phyloP scores from a whole-genome alignment of 2,329 filamentous ascomycete species.

The Claviceps sp. region DNA sequence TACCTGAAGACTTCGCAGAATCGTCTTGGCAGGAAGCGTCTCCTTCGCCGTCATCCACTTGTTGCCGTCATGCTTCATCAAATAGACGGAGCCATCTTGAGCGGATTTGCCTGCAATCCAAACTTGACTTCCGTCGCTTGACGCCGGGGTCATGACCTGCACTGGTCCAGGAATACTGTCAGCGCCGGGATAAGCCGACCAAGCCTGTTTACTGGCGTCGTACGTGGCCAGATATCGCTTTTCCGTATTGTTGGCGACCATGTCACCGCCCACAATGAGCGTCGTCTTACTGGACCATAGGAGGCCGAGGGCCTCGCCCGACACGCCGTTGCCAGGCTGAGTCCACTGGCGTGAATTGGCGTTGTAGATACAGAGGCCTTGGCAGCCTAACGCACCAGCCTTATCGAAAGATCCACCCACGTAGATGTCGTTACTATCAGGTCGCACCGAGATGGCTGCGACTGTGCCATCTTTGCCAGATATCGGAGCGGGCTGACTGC shows the following conservation, averaged over 20 bases:
- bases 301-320: slow-evolving; percentile 57
- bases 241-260: slow-evolving; percentile 52
- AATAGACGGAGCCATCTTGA: slow-evolving; percentile 54
- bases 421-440: slow-evolving; percentile 60
- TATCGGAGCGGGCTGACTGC: slow-evolving; percentile 62
- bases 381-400: slow-evolving; percentile 72
- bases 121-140: slow-evolving; percentile 54
- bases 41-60: slow-evolving; percentile 55
- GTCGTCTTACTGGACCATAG: slow-evolving; percentile 61
- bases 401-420: slow-evolving; percentile 76
- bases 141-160: slow-evolving; percentile 61
- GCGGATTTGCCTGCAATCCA: slow-evolving; percentile 65
- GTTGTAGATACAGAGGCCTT: slow-evolving; percentile 69
- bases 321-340: slow-evolving; percentile 58
- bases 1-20: slow-evolving; percentile 69
- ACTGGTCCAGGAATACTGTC: slow-evolving; percentile 66
- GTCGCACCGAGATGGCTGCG: slow-evolving; percentile 60
- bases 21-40: slow-evolving; percentile 49
- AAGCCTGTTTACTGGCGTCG: slow-evolving; percentile 52
- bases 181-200: slow-evolving; percentile 50
- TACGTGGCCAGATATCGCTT: slow-evolving; percentile 58
- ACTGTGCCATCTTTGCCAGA: slow-evolving; percentile 58
- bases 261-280: slow-evolving; percentile 64
- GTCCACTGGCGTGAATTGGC: slow-evolving; percentile 62
- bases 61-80: slow-evolving; percentile 70